Percentiles rank a stretch among this genome's conserved stretches.
phyloP scores from a whole-genome alignment of 2,329 filamentous ascomycete genomes.

The Chaetomium sp. region DNA sequence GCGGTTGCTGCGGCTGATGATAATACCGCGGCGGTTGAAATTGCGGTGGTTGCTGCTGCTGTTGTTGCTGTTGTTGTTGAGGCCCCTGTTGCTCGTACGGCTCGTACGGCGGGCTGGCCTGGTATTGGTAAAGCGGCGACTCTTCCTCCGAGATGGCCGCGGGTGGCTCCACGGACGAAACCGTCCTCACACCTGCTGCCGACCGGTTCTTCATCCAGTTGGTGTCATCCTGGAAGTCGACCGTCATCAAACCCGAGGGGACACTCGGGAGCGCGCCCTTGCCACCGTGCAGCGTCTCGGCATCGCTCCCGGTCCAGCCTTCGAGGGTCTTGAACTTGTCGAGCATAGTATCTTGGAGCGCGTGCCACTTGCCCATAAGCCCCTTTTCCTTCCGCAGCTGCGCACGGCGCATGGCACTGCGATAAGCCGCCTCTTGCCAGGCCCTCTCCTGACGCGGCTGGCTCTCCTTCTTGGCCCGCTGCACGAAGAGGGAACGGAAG shows the following conservation, averaged over 20 bases:
- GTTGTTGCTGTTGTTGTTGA: neutral
- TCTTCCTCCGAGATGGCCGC: neutral
- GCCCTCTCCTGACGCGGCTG: neutral
- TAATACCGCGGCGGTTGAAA: neutral
- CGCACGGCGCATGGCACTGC: slow-evolving; percentile 2
- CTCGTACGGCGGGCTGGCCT: neutral
- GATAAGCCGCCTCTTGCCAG: neutral
- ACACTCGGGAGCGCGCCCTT: neutral
- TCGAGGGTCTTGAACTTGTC: slow-evolving; percentile 1
- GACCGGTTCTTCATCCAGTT: neutral
- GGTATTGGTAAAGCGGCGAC: neutral
- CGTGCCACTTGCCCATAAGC: neutral
- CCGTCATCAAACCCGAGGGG: slow-evolving; percentile 6
- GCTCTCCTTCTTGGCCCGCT: neutral
- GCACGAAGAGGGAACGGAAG: slow-evolving; percentile 20
- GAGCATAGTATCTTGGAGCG: slow-evolving; percentile 3
- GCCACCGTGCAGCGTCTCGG: neutral
- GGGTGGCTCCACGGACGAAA: neutral
- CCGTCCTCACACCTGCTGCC: neutral
- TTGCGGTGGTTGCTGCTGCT: neutral
- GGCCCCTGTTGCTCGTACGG: neutral
- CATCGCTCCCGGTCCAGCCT: neutral
- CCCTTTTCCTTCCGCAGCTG: neutral
- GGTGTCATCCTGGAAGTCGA: slow-evolving; percentile 2
- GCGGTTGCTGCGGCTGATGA: neutral